Conservation (phyloP, 805 yeast genomes). For the Jamesozyma jinghongensis region DNA sequence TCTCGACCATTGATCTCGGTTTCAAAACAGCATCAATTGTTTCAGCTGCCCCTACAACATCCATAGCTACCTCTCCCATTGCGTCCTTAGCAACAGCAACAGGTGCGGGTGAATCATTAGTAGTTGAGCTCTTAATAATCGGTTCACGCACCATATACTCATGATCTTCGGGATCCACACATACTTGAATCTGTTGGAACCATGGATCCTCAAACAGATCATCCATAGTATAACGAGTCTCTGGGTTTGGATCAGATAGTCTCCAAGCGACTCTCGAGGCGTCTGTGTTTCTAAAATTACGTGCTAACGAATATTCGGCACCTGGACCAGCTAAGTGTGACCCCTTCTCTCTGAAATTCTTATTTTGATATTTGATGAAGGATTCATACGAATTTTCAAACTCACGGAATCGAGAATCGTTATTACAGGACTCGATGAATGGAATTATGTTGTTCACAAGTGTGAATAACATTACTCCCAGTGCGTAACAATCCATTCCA, state of each 20-base stretch:
- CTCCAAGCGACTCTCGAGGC: conserved; percentile 70
- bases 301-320: conserved; percentile 60
- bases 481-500: conserved; percentile 63
- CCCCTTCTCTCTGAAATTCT: conserved; percentile 39
- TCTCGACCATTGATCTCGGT: conserved; percentile 23
- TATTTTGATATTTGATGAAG: conserved; percentile 33
- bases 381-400: conserved; percentile 42
- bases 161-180: conserved; percentile 30
- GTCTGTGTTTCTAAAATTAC: conserved; percentile 48
- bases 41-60: neutral
- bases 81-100: no score
- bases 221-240: conserved; percentile 45
- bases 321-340: conserved; percentile 55
- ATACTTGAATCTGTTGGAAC: conserved; percentile 52
- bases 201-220: conserved; percentile 55
- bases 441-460: conserved; percentile 53
- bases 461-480: conserved; percentile 61
- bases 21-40: conserved; percentile 1
- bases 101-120: neutral
- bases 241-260: conserved; percentile 54
- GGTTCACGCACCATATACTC: conserved; percentile 16
- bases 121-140: conserved; percentile 15
- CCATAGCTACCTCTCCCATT: neutral
- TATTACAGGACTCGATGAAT: conserved; percentile 41
- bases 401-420: conserved; percentile 47